Percentiles rank a stretch among this genome's conserved stretches.
Evolutionary conservation across 1,284 basidiomycete species (phyloP).

Genomic region (Erythrobasidium hasegawianum): DNA sequence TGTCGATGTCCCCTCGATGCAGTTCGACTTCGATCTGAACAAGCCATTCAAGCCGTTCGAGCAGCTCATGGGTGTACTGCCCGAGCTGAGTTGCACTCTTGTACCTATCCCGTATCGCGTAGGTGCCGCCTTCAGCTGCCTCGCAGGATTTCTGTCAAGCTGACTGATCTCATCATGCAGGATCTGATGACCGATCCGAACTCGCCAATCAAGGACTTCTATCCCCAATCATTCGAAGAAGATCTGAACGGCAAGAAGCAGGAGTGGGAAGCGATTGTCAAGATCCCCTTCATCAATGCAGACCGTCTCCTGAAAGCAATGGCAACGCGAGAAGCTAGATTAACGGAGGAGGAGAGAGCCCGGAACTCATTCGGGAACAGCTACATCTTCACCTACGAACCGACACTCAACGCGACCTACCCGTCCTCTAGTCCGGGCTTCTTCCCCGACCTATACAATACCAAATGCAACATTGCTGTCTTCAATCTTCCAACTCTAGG

Average conservation of each 20-base stretch:
- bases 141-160: too few species aligned
- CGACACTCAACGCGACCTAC: slow-evolving; percentile 63
- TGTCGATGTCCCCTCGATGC: slow-evolving; percentile 67
- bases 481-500: slow-evolving; percentile 85
- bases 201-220: slow-evolving; percentile 92
- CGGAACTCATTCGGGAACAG: slow-evolving; percentile 78
- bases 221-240: slow-evolving; percentile 81
- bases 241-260: slow-evolving; percentile 98
- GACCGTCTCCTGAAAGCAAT: slow-evolving; percentile 73
- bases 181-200: slow-evolving; percentile 82
- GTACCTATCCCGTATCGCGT: slow-evolving; percentile 82
- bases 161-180: too few species aligned
- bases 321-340: slow-evolving; percentile 70
- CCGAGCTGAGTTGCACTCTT: slow-evolving; percentile 79
- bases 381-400: slow-evolving; percentile 71
- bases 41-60: slow-evolving; percentile 90
- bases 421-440: slow-evolving; percentile 89
- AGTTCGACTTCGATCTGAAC: slow-evolving; percentile 80
- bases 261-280: slow-evolving; percentile 98
- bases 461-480: slow-evolving; percentile 69
- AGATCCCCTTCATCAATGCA: slow-evolving; percentile 97
- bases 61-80: slow-evolving; percentile 97
- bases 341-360: slow-evolving; percentile 70
- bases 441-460: slow-evolving; percentile 85
- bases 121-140: slow-evolving; percentile 41